Evolutionary conservation across 371 early-diverging fungal species (phyloP).

Genomic region (Funneliformis caledonium): DNA sequence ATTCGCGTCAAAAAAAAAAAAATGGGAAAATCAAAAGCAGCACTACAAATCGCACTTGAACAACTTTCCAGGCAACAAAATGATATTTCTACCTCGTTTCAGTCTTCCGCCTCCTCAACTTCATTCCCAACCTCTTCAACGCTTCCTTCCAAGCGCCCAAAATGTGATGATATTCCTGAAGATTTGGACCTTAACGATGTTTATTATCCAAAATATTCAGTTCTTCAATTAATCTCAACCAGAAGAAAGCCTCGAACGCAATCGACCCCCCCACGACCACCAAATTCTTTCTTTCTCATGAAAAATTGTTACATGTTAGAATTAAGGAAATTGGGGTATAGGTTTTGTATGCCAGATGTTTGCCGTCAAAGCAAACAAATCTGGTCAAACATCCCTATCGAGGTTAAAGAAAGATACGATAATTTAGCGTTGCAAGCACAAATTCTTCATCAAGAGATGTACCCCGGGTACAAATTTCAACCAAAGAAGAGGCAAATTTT

Average conservation of each 20-base stretch:
- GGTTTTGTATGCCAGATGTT: background rate
- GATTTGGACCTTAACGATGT: background rate
- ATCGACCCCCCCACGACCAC: background rate
- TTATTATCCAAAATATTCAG: background rate
- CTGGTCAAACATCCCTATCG: background rate
- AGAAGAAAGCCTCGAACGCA: background rate
- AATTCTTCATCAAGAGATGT: background rate
- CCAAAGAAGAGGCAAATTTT: background rate
- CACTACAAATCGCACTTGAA: no score
- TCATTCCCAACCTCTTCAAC: no score
- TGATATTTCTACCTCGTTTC: no score
- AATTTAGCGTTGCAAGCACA: background rate
- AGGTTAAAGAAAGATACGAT: background rate
- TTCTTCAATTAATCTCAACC: background rate
- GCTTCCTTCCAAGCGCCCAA: no score
- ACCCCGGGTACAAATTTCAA: background rate
- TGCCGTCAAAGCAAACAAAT: background rate
- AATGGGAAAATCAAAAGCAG: no score
- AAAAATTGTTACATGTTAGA: conserved; percentile 8
- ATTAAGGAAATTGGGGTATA: background rate
- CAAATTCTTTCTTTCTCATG: background rate
- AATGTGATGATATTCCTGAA: background rate
- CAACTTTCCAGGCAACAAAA: no score
- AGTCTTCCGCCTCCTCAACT: no score
- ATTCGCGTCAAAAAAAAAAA: no score